Percentiles rank a stretch among this genome's conserved stretches.
Conservation (phyloP, 805 yeast species). For the Candida odintsovae region DNA sequence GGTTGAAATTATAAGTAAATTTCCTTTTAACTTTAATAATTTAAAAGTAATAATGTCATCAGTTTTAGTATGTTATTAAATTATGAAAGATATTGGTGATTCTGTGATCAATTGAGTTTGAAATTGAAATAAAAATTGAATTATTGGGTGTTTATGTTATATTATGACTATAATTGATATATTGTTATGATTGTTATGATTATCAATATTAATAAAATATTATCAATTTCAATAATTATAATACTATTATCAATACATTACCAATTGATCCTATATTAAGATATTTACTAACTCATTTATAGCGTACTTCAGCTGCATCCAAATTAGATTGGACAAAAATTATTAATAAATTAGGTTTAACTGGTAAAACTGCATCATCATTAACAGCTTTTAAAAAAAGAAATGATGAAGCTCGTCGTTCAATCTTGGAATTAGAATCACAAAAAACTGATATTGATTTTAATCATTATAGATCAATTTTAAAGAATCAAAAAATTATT, state of each 20-base stretch:
- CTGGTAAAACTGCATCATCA: slow-evolving; percentile 87
- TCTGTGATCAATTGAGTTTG: background rate
- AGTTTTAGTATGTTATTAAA: background rate
- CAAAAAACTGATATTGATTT: slow-evolving; percentile 82
- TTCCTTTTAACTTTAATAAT: too few species aligned
- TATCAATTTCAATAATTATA: too few species aligned
- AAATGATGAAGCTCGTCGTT: slow-evolving; percentile 94
- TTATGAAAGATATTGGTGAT: background rate
- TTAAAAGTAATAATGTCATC: background rate
- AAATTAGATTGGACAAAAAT: slow-evolving; percentile 96
- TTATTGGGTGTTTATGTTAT: too few species aligned
- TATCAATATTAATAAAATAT: too few species aligned
- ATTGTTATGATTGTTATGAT: too few species aligned
- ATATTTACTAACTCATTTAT: background rate
- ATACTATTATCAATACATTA: too few species aligned
- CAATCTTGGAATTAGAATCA: slow-evolving; percentile 59
- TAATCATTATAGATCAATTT: slow-evolving; percentile 65
- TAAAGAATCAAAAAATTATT: slow-evolving; percentile 78
- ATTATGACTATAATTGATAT: too few species aligned
- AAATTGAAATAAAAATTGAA: too few species aligned
- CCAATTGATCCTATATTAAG: background rate
- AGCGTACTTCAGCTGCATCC: slow-evolving; percentile 54
- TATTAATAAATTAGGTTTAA: slow-evolving; percentile 79
- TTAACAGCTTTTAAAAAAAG: slow-evolving; percentile 94
- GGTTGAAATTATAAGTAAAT: background rate